These are phyloP conservation scores for Diplodia intermedia DNA, from an alignment of 2,329 filamentous ascomycete species.

Conservation along the genomic window DNA sequence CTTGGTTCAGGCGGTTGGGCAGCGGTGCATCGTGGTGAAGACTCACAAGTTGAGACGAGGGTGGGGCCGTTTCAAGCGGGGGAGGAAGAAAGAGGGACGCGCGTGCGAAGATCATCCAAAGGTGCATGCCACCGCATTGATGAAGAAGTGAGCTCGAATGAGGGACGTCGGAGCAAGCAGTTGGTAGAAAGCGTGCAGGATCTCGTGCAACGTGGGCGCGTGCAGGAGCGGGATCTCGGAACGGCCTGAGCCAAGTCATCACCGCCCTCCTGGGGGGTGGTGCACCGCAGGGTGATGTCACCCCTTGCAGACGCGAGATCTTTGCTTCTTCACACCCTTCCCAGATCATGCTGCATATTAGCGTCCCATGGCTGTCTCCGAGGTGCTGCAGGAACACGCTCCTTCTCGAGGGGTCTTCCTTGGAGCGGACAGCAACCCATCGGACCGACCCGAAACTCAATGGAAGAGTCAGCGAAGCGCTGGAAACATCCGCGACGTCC, in stretches of 20 bases:
- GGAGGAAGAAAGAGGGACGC: background rate
- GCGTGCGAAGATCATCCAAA: conserved; percentile 2
- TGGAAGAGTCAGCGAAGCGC: background rate
- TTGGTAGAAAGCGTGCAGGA: background rate
- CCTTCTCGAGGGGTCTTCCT: conserved; percentile 10
- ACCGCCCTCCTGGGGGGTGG: background rate
- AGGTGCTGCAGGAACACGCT: conserved; percentile 22
- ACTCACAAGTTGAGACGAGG: conserved; percentile 12
- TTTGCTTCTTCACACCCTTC: background rate
- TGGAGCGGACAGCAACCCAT: conserved; percentile 6
- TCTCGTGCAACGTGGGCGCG: conserved; percentile 19
- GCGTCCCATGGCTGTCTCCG: background rate
- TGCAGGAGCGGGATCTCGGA: conserved; percentile 2
- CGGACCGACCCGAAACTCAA: conserved; percentile 3
- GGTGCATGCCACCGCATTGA: background rate
- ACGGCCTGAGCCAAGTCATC: conserved; percentile 5
- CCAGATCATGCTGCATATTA: conserved; percentile 22
- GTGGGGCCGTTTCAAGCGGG: conserved; percentile 15
- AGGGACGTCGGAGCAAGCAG: background rate
- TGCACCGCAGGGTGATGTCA: conserved; percentile 13
- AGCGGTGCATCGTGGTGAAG: conserved; percentile 13
- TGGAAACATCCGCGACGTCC: conserved; percentile 8
- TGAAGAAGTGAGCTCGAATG: background rate
- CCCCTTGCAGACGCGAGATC: background rate
- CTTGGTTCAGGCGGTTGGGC: conserved; percentile 11